Evolutionary conservation across 257 asterid species (phyloP).

Genomic region (Nicotiana attenuata): DNA sequence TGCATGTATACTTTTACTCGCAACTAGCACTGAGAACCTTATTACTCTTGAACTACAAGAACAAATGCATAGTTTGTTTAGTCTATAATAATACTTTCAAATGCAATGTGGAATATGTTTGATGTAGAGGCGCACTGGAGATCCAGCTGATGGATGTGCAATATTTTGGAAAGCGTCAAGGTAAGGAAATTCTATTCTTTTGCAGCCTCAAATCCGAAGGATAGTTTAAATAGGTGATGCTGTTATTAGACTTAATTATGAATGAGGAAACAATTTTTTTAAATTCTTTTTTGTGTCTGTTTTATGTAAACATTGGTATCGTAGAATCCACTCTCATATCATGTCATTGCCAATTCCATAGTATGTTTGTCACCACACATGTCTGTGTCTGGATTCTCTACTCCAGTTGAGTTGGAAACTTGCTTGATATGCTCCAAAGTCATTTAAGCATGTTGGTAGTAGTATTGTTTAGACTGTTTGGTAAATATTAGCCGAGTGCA

Average conservation of each 20-base stretch:
- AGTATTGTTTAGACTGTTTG: not conserved
- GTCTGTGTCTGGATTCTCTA: not conserved
- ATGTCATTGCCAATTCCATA: not conserved
- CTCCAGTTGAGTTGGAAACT: not conserved
- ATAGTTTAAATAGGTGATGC: not conserved
- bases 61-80: not conserved
- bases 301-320: not conserved
- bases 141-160: constrained; percentile 92
- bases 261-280: not conserved
- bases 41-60: not conserved
- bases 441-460: not conserved
- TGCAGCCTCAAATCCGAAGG: not conserved
- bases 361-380: not conserved
- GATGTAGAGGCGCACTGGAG: constrained; percentile 85
- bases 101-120: constrained; percentile 1
- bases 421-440: constrained; percentile 6
- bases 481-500: not conserved
- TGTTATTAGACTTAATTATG: not conserved
- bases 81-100: not conserved
- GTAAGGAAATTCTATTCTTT: constrained; percentile 33
- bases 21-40: not conserved
- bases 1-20: not conserved
- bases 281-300: not conserved
- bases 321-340: not conserved
- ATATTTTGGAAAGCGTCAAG: constrained; percentile 83